These are phyloP conservation scores for Monosporascus sp. DNA, from an alignment of 2,329 filamentous ascomycete genomes.

Conservation along the genomic window DNA sequence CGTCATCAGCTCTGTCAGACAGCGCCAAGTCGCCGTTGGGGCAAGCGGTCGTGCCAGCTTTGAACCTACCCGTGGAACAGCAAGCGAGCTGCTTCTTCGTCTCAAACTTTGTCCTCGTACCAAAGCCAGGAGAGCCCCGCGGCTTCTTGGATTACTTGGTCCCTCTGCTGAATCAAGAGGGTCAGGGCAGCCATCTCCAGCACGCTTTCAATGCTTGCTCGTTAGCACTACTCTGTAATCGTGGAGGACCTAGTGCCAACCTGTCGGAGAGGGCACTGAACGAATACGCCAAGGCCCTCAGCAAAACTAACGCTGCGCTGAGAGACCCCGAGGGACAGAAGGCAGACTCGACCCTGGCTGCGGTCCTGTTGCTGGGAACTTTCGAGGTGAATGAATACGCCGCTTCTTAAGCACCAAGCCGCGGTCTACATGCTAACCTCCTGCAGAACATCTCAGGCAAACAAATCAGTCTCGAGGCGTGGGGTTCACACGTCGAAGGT, in stretches of 20 bases:
- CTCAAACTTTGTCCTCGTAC: conserved; percentile 54
- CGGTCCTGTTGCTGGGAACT: conserved; percentile 54
- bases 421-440: conserved; percentile 1
- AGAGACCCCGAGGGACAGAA: conserved; percentile 43
- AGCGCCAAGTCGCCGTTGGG: conserved; percentile 15
- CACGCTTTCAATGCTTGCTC: conserved; percentile 57
- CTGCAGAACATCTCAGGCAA: conserved; percentile 47
- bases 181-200: conserved; percentile 42
- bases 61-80: conserved; percentile 46
- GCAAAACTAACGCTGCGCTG: conserved; percentile 47
- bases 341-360: conserved; percentile 53
- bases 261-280: conserved; percentile 38
- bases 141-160: conserved; percentile 57
- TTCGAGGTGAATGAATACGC: conserved; percentile 42
- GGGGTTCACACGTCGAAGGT: conserved; percentile 60
- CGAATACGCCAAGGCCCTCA: conserved; percentile 51
- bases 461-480: conserved; percentile 49
- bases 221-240: conserved; percentile 52
- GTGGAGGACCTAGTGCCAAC: conserved; percentile 31
- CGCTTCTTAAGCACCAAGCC: conserved; percentile 4
- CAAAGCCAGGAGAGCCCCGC: conserved; percentile 42
- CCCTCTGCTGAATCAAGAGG: conserved; percentile 46
- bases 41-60: conserved; percentile 27
- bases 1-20: conserved; percentile 20
- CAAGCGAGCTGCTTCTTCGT: conserved; percentile 56